phyloP scores from a whole-genome alignment of 2,329 filamentous ascomycete genomes.

The Epichloe sibirici region DNA sequence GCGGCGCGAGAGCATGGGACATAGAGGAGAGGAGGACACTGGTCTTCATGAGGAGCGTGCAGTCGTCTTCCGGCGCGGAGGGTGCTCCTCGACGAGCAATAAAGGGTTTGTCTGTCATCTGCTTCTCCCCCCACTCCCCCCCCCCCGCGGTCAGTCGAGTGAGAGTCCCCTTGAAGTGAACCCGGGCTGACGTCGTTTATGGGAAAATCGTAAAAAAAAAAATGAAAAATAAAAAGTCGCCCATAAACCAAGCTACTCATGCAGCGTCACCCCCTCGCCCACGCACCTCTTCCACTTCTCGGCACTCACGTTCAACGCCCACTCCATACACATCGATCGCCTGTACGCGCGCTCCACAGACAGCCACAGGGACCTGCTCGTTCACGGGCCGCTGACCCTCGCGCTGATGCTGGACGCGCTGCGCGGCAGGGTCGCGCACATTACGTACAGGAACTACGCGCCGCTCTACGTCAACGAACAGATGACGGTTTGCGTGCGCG shows the following conservation, averaged over 20 bases:
- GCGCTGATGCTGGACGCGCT: constrained; percentile 64
- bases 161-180: too few relatives aligned
- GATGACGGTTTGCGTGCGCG: constrained; percentile 55
- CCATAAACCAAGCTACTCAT: constrained; percentile 22
- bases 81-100: constrained; percentile 11
- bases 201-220: too few relatives aligned
- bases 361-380: constrained; percentile 61
- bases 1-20: constrained; percentile 11
- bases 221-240: constrained; percentile 9
- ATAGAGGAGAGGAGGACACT: constrained; percentile 38
- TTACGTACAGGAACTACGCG: constrained; percentile 71
- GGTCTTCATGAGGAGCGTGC: constrained; percentile 36
- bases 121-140: background rate
- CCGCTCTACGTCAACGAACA: constrained; percentile 67
- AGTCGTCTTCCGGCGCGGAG: constrained; percentile 3
- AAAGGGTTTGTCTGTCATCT: constrained; percentile 12
- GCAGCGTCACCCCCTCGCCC: constrained; percentile 52
- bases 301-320: constrained; percentile 83
- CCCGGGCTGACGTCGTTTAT: too few relatives aligned
- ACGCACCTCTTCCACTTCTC: constrained; percentile 80
- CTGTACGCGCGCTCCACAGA: constrained; percentile 58
- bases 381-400: constrained; percentile 77
- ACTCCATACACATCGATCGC: constrained; percentile 76
- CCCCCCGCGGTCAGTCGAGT: too few relatives aligned
- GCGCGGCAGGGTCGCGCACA: constrained; percentile 30